Evolutionary conservation across 2,329 filamentous ascomycete genomes (phyloP).

Genomic region (Trichoderma semiorbis): DNA sequence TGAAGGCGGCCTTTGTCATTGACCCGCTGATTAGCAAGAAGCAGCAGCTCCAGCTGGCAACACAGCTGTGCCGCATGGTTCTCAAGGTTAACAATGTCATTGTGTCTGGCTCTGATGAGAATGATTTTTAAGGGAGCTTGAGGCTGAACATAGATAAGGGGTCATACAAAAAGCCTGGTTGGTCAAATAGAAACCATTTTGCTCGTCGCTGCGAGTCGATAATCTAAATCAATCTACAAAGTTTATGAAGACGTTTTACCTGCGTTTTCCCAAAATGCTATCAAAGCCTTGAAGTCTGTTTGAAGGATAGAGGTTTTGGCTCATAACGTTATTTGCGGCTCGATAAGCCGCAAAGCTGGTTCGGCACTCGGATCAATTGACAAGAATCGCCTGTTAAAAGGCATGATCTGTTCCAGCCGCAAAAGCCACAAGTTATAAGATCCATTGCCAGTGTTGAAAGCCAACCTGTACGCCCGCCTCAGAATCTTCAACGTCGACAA

Average conservation of each 20-base stretch:
- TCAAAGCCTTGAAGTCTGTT: neutral
- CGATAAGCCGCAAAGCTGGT: neutral
- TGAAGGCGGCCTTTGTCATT: slow-evolving; percentile 97
- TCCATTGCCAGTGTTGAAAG: neutral
- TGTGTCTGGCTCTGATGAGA: slow-evolving; percentile 79
- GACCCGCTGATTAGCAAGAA: slow-evolving; percentile 97
- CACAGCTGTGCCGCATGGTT: slow-evolving; percentile 97
- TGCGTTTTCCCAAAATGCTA: neutral
- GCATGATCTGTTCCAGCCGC: neutral
- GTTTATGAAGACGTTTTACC: neutral
- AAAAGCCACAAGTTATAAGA: neutral
- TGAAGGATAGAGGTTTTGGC: neutral
- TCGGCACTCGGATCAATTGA: neutral
- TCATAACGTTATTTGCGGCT: neutral
- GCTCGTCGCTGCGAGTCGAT: slow-evolving; percentile 7
- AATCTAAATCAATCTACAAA: slow-evolving; percentile 12
- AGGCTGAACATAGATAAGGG: slow-evolving; percentile 22
- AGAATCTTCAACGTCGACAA: neutral
- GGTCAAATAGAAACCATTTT: slow-evolving; percentile 20
- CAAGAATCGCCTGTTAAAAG: neutral
- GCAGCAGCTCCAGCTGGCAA: slow-evolving; percentile 93
- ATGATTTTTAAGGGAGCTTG: slow-evolving; percentile 66
- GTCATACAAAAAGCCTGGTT: slow-evolving; percentile 27
- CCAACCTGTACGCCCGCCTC: neutral
- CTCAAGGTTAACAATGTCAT: slow-evolving; percentile 97